Conservation (phyloP, 192 early-diverging fungal genomes). For the Rhizoclosmatium sp. region DNA sequence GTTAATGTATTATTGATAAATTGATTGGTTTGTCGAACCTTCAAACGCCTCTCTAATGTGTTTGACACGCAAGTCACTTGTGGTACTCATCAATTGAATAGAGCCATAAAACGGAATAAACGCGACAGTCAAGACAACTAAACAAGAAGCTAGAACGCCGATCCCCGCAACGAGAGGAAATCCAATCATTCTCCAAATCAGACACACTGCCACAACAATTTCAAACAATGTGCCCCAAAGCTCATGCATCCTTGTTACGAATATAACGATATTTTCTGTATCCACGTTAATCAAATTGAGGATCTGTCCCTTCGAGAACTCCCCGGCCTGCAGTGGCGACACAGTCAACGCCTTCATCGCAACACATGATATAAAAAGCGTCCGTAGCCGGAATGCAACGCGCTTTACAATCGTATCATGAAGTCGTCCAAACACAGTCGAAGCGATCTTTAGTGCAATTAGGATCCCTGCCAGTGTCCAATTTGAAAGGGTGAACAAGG, state of each 20-base stretch:
- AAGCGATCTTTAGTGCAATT: slow-evolving; percentile 1
- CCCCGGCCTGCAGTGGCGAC: background rate
- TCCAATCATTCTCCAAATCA: slow-evolving; percentile 32
- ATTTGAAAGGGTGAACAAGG: slow-evolving; percentile 4
- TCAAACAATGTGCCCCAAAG: background rate
- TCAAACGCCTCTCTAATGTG: slow-evolving; percentile 42
- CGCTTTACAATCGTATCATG: slow-evolving; percentile 8
- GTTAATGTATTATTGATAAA: too few relatives aligned
- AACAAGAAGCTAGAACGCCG: background rate
- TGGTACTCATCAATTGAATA: slow-evolving; percentile 4
- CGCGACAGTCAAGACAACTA: slow-evolving; percentile 1
- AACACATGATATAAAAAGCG: slow-evolving; percentile 16
- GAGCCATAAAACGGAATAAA: slow-evolving; percentile 20
- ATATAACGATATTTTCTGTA: slow-evolving; percentile 10
- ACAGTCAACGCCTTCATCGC: slow-evolving; percentile 4
- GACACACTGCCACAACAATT: slow-evolving; percentile 15
- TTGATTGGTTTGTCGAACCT: background rate
- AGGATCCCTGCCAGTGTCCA: background rate
- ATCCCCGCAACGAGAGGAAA: slow-evolving; percentile 15
- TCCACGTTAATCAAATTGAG: slow-evolving; percentile 40
- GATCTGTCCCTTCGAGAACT: slow-evolving; percentile 21
- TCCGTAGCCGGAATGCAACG: slow-evolving; percentile 16
- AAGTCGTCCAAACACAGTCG: background rate
- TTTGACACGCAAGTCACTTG: slow-evolving; percentile 43
- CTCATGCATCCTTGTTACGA: background rate